Conservation (phyloP, 176 grass and related monocot species). For the Chrysopogon serrulatus region DNA sequence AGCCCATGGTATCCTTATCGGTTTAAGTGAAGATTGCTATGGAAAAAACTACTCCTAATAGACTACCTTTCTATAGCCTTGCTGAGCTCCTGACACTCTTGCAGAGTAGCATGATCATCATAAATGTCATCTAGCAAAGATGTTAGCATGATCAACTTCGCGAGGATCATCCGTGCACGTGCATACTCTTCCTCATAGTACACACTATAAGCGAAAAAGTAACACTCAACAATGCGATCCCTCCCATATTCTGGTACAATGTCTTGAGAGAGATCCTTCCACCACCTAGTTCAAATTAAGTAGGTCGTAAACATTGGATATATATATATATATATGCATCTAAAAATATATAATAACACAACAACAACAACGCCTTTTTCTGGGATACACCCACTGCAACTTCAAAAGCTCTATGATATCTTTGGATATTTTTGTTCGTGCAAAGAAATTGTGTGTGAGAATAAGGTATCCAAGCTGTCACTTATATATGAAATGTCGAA, state of each 20-base stretch:
- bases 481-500: background rate
- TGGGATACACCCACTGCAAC: no score
- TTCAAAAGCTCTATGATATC: no score
- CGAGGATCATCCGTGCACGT: slow-evolving; percentile 18
- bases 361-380: no score
- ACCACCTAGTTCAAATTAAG: slow-evolving; percentile 28
- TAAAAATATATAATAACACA: no score
- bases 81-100: slow-evolving; percentile 14
- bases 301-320: no score
- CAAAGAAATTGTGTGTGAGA: no score
- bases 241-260: slow-evolving; percentile 7
- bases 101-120: slow-evolving; percentile 26
- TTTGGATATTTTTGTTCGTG: no score
- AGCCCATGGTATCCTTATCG: background rate
- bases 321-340: no score
- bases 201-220: slow-evolving; percentile 15
- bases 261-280: slow-evolving; percentile 10
- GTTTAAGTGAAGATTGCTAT: background rate
- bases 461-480: no score
- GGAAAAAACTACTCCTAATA: background rate
- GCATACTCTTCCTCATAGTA: slow-evolving; percentile 20
- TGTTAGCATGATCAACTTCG: background rate
- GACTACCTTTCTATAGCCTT: slow-evolving; percentile 38
- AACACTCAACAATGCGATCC: slow-evolving; percentile 31
- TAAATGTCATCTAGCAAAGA: slow-evolving; percentile 44